These are phyloP conservation scores for Isochrysis galbana DNA, from an alignment of 78 protist genomes.

Conservation along the genomic window DNA sequence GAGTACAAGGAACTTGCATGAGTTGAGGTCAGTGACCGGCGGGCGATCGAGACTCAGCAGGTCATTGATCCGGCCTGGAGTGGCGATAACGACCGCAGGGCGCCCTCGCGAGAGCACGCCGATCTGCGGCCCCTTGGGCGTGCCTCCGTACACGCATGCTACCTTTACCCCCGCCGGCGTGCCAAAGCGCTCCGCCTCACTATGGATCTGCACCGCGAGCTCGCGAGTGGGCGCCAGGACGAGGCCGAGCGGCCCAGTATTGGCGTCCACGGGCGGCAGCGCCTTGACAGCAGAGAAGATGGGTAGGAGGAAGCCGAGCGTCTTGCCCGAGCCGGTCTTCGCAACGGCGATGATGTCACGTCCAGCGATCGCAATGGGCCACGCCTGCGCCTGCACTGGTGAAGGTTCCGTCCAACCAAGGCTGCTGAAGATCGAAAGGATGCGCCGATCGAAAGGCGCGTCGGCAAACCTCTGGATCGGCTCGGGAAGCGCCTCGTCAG, in stretches of 20 bases:
- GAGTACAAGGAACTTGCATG: constrained; percentile 33
- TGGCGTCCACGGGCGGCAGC: no score
- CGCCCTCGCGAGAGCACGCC: constrained; percentile 41
- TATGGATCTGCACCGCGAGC: constrained; percentile 29
- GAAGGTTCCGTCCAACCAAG: background rate
- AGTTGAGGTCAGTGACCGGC: background rate
- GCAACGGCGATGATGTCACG: constrained; percentile 87
- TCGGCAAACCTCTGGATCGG: constrained; percentile 65
- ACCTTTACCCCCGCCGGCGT: background rate
- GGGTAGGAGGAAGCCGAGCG: constrained; percentile 94
- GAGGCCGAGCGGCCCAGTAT: background rate
- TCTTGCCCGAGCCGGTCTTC: constrained; percentile 98
- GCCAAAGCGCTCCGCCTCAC: background rate
- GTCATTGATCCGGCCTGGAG: constrained; percentile 63
- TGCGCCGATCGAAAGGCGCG: constrained; percentile 52
- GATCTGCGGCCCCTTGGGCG: constrained; percentile 35
- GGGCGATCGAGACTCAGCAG: background rate
- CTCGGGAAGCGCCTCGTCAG: constrained; percentile 25
- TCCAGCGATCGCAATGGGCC: constrained; percentile 90
- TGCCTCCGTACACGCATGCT: constrained; percentile 65
- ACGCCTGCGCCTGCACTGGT: constrained; percentile 82
- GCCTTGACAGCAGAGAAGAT: background rate
- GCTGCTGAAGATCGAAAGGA: background rate
- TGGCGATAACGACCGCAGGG: constrained; percentile 53
- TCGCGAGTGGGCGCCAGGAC: constrained; percentile 31